A percentile compares a stretch with the other conserved stretches of the same genome.
These are phyloP conservation scores for Zarea fungicola DNA, from an alignment of 2,329 filamentous ascomycete species.

Conservation along the genomic window DNA sequence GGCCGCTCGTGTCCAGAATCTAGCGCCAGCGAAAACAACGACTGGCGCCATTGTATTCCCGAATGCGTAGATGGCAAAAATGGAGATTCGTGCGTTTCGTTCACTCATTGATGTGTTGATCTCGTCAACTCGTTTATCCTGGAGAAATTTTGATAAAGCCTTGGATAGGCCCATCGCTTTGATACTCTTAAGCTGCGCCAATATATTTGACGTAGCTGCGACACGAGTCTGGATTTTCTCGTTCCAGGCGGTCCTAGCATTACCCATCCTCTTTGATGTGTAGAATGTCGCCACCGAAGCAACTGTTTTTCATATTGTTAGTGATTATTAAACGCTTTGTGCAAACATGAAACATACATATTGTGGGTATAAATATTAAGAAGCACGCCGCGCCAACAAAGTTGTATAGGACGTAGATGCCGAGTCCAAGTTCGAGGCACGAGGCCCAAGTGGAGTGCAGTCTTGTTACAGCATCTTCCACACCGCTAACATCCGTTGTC, in stretches of 20 bases:
- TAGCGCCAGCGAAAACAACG: constrained; percentile 2
- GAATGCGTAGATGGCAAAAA: constrained; percentile 4
- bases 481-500: constrained; percentile 1
- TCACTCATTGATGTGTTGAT: constrained; percentile 5
- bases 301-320: neutral
- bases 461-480: neutral
- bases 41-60: constrained; percentile 2
- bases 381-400: constrained; percentile 7
- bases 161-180: constrained; percentile 1
- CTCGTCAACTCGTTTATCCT: neutral
- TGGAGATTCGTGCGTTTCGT: constrained; percentile 1
- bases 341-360: no score
- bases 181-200: constrained; percentile 6
- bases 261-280: constrained; percentile 1
- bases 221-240: constrained; percentile 1
- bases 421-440: constrained; percentile 1
- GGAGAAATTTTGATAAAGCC: neutral
- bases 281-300: neutral
- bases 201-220: neutral
- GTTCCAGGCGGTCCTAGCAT: constrained; percentile 7
- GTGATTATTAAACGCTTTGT: neutral
- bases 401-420: constrained; percentile 3
- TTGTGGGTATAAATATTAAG: constrained; percentile 1
- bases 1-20: constrained; percentile 5
- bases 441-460: constrained; percentile 4